Evolutionary conservation across 257 asterid species (phyloP), one percentile per base, ranked within the genome.

Genomic region (Lycium barbarum): DNA sequence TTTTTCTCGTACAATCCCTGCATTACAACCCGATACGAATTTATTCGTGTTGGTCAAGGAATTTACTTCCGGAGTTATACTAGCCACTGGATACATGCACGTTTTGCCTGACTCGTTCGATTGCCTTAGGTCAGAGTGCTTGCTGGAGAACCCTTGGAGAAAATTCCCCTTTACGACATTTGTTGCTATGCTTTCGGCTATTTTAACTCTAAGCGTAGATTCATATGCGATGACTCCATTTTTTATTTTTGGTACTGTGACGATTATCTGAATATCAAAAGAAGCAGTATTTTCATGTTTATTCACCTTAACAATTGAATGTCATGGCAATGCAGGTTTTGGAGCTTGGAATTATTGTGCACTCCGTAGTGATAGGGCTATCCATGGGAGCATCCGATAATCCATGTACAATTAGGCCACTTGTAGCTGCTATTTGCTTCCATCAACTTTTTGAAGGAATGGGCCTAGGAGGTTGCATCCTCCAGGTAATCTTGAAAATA

Each of bases 31-130:
- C 2, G 90, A 90, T 62, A 71, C 15, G 7, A 79, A 87, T 7
- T 47, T 85, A 38, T 90, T 87, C 43, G 87, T 87, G 2, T 2
- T 90, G 83, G 89, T 90, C 0, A 88, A 90, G 61, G 92, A 91
- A 8, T 88, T 88, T 51, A 89, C 92, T 3, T 88, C 91, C 0
- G 91, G 91, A 4, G 89, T 90, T 7, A 90, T 90, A 26, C 67
- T 90, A 0, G 91, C 91, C 18, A 88, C 92, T 1, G 91, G 92
- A 20, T 90, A 88, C 87, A 88, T 90, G 90, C 91, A 90, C 47
- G 91, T 88, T 7, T 14, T 88, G 89, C 91, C 92, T 1, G 92
- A 90, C 58, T 90, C 90, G 7, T 87, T 90, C 78, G 85, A 87
- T 20, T 62, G 67, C 20, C 84, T 90, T 3, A 84, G 59, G 40